Conservation (phyloP, 805 yeast species). For the Jamesozyma spencerorum region DNA sequence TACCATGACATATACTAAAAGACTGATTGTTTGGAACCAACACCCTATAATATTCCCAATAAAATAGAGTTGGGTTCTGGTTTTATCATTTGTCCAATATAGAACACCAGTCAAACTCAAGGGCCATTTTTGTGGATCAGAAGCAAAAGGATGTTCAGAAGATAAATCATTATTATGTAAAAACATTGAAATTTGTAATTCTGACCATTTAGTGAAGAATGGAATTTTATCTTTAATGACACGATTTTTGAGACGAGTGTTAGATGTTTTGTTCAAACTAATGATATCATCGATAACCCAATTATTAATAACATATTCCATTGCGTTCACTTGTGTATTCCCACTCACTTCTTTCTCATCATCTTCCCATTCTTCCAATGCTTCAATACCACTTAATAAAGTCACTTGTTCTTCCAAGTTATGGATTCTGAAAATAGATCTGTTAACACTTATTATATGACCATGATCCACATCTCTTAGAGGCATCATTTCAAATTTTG, state of each 20-base stretch:
- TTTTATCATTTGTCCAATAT: conserved; percentile 76
- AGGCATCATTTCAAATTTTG: conserved; percentile 66
- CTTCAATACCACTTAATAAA: conserved; percentile 30
- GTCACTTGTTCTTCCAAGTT: conserved; percentile 85
- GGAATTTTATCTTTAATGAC: conserved; percentile 52
- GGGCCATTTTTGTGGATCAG: conserved; percentile 90
- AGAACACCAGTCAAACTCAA: conserved; percentile 82
- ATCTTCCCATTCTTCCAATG: conserved; percentile 89
- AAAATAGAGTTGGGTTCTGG: conserved; percentile 72
- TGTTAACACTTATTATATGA: conserved; percentile 50
- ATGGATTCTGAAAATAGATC: conserved; percentile 55
- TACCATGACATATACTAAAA: conserved; percentile 57
- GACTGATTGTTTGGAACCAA: conserved; percentile 66
- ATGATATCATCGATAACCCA: conserved; percentile 73
- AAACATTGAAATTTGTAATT: conserved; percentile 82
- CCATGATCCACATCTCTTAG: conserved; percentile 42
- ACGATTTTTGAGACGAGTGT: conserved; percentile 41
- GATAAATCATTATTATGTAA: conserved; percentile 81
- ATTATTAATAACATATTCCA: conserved; percentile 37
- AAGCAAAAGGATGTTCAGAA: conserved; percentile 89
- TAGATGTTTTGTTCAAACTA: conserved; percentile 42
- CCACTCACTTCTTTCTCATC: conserved; percentile 91
- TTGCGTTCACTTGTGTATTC: conserved; percentile 64
- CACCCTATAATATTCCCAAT: conserved; percentile 86
- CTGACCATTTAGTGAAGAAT: conserved; percentile 82